These are phyloP conservation scores for Penicillium taxi DNA, from an alignment of 495 filamentous ascomycete genomes.

Conservation along the genomic window DNA sequence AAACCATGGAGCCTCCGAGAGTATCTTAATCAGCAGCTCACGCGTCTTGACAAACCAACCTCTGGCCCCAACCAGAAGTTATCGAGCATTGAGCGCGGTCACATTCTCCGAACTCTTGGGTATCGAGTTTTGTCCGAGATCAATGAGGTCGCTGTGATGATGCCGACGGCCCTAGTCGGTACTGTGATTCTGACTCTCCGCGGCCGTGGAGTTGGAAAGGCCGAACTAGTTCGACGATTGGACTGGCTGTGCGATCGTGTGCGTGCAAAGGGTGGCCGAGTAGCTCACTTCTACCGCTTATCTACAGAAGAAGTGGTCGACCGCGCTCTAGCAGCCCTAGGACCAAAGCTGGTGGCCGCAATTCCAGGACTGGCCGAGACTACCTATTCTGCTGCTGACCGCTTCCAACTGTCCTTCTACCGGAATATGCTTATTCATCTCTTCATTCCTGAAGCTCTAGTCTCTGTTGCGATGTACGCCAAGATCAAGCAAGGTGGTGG, in stretches of 20 bases:
- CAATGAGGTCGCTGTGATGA: slow-evolving; percentile 91
- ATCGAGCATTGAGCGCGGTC: slow-evolving; percentile 43
- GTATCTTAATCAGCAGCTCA: slow-evolving; percentile 70
- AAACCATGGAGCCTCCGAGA: slow-evolving; percentile 83
- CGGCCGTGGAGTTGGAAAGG: slow-evolving; percentile 82
- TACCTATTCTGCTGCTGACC: slow-evolving; percentile 87
- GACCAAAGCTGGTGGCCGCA: slow-evolving; percentile 74
- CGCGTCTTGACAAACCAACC: slow-evolving; percentile 30
- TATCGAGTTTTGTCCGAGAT: slow-evolving; percentile 91
- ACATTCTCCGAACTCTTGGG: slow-evolving; percentile 73
- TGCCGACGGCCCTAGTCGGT: slow-evolving; percentile 93
- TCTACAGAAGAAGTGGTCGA: slow-evolving; percentile 77
- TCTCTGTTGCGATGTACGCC: slow-evolving; percentile 83
- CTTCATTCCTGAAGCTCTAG: slow-evolving; percentile 85
- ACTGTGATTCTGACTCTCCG: slow-evolving; percentile 87
- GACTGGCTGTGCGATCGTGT: slow-evolving; percentile 85
- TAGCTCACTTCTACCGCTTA: slow-evolving; percentile 82
- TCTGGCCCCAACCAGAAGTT: slow-evolving; percentile 31
- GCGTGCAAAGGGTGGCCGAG: slow-evolving; percentile 75
- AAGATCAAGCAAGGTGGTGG: slow-evolving; percentile 83
- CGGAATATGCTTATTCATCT: slow-evolving; percentile 98
- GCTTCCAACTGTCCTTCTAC: slow-evolving; percentile 96
- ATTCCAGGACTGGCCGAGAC: slow-evolving; percentile 74
- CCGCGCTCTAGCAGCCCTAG: slow-evolving; percentile 82
- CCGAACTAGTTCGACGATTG: slow-evolving; percentile 75